phyloP scores from a whole-genome alignment of 805 yeast genomes.

The Lachancea sp. region DNA sequence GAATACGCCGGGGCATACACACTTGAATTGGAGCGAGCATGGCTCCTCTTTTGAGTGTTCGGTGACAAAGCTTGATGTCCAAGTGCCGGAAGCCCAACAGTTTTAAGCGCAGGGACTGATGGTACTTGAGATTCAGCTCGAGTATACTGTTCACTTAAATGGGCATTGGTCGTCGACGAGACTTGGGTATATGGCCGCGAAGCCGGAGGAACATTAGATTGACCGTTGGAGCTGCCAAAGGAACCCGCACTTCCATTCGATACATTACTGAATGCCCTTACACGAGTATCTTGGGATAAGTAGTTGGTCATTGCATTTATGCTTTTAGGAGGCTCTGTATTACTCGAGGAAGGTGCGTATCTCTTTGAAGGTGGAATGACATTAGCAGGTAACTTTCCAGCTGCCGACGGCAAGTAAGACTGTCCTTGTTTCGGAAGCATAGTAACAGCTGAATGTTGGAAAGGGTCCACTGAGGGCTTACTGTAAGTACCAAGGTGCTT shows the following conservation, averaged over 20 bases:
- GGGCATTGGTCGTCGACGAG: background rate
- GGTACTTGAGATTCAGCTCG: constrained; percentile 2
- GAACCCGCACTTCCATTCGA: constrained; percentile 17
- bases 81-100: constrained; percentile 12
- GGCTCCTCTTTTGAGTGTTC: constrained; percentile 16
- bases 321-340: constrained; percentile 4
- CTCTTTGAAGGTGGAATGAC: background rate
- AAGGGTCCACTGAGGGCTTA: no score
- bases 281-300: constrained; percentile 9
- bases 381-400: background rate
- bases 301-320: background rate
- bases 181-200: background rate
- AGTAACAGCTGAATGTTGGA: background rate
- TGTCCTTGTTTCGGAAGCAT: background rate
- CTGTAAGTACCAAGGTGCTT: no score
- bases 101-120: constrained; percentile 10
- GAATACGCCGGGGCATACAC: constrained; percentile 30
- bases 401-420: background rate
- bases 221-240: constrained; percentile 6
- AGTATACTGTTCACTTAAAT: background rate
- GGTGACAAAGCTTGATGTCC: constrained; percentile 5
- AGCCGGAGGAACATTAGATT: background rate
- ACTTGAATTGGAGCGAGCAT: constrained; percentile 30
- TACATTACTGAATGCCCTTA: constrained; percentile 23
- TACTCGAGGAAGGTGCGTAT: constrained; percentile 5